Conservation (phyloP, 345 rosid genomes). For the Rhodomyrtus tomentosa region DNA sequence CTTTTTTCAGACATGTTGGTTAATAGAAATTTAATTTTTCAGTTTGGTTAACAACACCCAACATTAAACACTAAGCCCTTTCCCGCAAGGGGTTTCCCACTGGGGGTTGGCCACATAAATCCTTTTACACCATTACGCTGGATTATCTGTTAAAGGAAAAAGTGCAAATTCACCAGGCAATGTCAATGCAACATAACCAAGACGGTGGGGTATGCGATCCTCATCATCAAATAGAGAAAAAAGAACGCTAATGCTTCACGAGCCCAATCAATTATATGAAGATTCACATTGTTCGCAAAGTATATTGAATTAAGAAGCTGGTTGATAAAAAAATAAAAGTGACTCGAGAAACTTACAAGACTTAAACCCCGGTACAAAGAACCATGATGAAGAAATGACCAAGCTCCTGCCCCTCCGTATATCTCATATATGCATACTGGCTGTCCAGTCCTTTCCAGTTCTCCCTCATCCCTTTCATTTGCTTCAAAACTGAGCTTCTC, state of each 20-base stretch:
- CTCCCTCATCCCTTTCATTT: slow-evolving; percentile 98
- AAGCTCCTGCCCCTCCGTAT: slow-evolving; percentile 80
- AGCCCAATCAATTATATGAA: background rate
- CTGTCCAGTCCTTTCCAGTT: slow-evolving; percentile 96
- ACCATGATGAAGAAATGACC: slow-evolving; percentile 96
- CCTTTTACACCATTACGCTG: background rate
- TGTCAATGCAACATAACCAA: background rate
- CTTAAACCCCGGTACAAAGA: slow-evolving; percentile 91
- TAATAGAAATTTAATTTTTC: background rate
- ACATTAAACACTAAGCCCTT: background rate
- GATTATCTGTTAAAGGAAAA: background rate
- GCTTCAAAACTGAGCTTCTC: slow-evolving; percentile 81
- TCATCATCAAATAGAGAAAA: background rate
- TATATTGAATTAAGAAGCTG: background rate
- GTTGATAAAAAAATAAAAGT: background rate
- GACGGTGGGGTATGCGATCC: background rate
- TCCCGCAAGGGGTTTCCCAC: too few species aligned
- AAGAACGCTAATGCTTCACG: background rate
- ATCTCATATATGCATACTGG: slow-evolving; percentile 91
- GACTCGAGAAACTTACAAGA: slow-evolving; percentile 46
- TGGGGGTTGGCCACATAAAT: background rate
- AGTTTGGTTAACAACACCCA: background rate
- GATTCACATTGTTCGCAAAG: background rate
- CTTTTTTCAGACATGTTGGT: background rate
- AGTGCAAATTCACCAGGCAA: background rate